Conservation (phyloP, 805 yeast species). For the Cyberlindnera galapagoensis region DNA sequence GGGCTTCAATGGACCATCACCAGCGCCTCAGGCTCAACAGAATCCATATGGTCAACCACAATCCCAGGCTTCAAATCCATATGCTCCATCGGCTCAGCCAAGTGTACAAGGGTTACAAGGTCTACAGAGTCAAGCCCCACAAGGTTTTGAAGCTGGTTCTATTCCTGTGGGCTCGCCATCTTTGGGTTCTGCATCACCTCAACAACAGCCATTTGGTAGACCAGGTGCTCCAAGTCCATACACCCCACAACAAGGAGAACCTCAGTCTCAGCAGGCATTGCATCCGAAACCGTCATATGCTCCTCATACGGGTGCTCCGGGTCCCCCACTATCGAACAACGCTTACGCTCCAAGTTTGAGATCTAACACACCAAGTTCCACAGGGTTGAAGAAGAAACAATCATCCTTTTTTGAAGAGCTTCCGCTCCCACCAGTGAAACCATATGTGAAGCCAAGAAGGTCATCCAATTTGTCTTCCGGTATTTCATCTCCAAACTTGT, state of each 20-base stretch:
- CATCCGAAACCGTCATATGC: background rate
- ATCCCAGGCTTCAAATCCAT: no score
- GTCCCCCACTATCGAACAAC: no score
- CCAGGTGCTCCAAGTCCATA: conserved; percentile 1
- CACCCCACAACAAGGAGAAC: conserved; percentile 3
- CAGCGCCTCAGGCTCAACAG: background rate
- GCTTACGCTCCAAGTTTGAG: no score
- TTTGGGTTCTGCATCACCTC: no score
- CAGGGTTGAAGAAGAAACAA: conserved; percentile 26
- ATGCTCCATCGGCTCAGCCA: conserved; percentile 2
- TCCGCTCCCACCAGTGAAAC: conserved; percentile 33
- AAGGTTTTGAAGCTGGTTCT: no score
- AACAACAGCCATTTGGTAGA: no score
- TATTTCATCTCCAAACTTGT: conserved; percentile 1
- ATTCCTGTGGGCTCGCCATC: no score
- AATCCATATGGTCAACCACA: no score
- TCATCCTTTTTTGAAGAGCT: conserved; percentile 52
- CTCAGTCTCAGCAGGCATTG: no score
- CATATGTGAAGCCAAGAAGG: conserved; percentile 1
- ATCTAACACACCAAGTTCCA: no score
- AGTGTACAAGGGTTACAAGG: no score
- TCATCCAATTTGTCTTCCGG: conserved; percentile 1
- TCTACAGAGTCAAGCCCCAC: no score
- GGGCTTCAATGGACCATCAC: background rate
- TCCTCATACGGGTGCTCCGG: background rate